phyloP scores from a whole-genome alignment of 2,329 filamentous ascomycete genomes.

The Cytospora paraplurivora region DNA sequence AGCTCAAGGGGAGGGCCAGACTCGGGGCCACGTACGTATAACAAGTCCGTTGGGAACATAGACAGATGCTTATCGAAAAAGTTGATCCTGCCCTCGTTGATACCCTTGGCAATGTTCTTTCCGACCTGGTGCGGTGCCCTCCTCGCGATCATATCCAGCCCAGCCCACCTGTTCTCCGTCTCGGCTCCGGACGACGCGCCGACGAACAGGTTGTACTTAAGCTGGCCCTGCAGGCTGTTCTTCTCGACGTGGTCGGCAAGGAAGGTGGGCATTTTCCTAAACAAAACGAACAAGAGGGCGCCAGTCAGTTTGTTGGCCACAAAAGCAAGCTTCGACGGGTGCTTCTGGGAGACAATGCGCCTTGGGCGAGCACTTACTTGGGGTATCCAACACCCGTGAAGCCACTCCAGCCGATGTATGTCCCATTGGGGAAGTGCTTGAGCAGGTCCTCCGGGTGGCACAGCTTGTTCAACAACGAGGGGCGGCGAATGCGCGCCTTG shows the following conservation, averaged over 20 bases:
- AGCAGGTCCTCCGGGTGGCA: constrained; percentile 78
- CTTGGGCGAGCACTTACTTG: constrained; percentile 60
- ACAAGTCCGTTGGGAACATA: constrained; percentile 87
- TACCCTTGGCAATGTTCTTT: constrained; percentile 86
- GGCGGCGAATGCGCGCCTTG: constrained; percentile 72
- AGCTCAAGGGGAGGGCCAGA: neutral
- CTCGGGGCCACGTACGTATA: constrained; percentile 60
- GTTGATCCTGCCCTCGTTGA: constrained; percentile 84
- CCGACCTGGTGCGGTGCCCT: constrained; percentile 86
- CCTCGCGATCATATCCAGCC: constrained; percentile 85
- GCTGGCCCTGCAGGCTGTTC: constrained; percentile 79
- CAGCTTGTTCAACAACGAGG: constrained; percentile 79
- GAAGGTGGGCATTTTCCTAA: constrained; percentile 78
- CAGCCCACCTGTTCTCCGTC: constrained; percentile 91
- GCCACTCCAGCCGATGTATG: constrained; percentile 90
- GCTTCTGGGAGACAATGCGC: neutral
- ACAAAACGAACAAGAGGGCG: neutral
- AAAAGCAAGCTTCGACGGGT: neutral
- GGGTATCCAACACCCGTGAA: constrained; percentile 91
- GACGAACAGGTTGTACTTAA: constrained; percentile 86
- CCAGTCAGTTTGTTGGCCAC: constrained; percentile 26
- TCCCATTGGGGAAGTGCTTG: constrained; percentile 76
- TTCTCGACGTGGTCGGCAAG: constrained; percentile 88
- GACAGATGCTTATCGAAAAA: constrained; percentile 94
- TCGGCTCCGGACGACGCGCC: constrained; percentile 88